Conservation (phyloP, 805 yeast species). For the Spathaspora girioi region DNA sequence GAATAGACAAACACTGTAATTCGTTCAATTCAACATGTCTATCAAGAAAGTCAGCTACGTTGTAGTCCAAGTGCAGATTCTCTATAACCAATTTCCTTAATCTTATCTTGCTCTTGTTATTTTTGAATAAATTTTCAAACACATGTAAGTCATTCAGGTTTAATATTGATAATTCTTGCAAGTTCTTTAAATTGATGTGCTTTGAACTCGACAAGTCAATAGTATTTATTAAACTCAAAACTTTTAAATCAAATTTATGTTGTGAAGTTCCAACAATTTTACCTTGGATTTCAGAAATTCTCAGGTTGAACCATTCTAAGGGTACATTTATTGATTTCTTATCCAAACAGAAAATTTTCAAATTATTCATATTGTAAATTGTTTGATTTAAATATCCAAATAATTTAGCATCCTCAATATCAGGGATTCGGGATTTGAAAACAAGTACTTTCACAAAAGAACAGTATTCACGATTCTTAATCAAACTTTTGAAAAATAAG, state of each 20-base stretch:
- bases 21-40: background rate
- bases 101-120: background rate
- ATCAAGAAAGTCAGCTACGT: background rate
- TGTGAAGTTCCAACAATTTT: background rate
- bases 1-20: background rate
- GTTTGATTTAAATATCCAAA: constrained; percentile 10
- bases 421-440: constrained; percentile 16
- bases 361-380: constrained; percentile 11
- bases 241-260: background rate
- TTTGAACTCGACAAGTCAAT: background rate
- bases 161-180: background rate
- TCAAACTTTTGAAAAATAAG: constrained; percentile 16
- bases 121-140: background rate
- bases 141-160: background rate
- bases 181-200: background rate
- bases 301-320: background rate
- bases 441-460: constrained; percentile 11
- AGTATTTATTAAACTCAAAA: background rate
- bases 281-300: background rate
- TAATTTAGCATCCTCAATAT: constrained; percentile 21
- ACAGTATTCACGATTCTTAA: constrained; percentile 9
- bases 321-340: background rate
- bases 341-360: constrained; percentile 5
- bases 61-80: background rate
- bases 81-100: background rate